These are phyloP conservation scores for Salix arbutifolia DNA, from an alignment of 345 rosid genomes.

Conservation along the genomic window DNA sequence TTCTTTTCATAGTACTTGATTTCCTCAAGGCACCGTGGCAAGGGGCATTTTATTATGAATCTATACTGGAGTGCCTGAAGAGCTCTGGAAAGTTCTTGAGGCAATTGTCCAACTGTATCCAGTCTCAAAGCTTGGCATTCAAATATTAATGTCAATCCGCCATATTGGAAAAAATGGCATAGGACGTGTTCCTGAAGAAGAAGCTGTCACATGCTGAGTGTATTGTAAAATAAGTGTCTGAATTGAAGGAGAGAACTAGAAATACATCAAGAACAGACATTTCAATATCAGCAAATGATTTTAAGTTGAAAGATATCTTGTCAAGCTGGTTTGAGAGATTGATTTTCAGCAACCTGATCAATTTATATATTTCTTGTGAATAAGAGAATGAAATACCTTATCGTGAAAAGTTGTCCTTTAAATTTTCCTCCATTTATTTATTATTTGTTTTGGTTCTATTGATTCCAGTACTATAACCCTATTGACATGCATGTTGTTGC, in stretches of 20 bases:
- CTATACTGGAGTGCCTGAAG: slow-evolving; percentile 52
- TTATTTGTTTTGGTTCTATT: neutral
- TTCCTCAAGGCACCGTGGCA: slow-evolving; percentile 89
- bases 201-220: slow-evolving; percentile 61
- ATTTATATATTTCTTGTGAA: slow-evolving; percentile 51
- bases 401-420: slow-evolving; percentile 46
- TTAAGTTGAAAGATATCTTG: slow-evolving; percentile 43
- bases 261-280: slow-evolving; percentile 26
- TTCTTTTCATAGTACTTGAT: slow-evolving; percentile 52
- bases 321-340: slow-evolving; percentile 59
- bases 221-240: slow-evolving; percentile 32
- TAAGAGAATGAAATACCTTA: slow-evolving; percentile 43
- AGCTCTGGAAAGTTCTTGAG: slow-evolving; percentile 63
- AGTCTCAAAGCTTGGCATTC: slow-evolving; percentile 43
- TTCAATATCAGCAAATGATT: slow-evolving; percentile 27
- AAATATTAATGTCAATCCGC: slow-evolving; percentile 63
- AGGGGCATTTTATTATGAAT: slow-evolving; percentile 66
- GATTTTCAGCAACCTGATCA: slow-evolving; percentile 48
- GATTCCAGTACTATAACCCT: neutral
- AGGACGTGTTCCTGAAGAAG: slow-evolving; percentile 69
- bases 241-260: slow-evolving; percentile 28
- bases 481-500: neutral
- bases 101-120: slow-evolving; percentile 46
- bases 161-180: slow-evolving; percentile 74
- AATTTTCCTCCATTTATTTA: neutral